Conservation (phyloP, 2,329 filamentous ascomycete genomes). For the Penicillium hordei region DNA sequence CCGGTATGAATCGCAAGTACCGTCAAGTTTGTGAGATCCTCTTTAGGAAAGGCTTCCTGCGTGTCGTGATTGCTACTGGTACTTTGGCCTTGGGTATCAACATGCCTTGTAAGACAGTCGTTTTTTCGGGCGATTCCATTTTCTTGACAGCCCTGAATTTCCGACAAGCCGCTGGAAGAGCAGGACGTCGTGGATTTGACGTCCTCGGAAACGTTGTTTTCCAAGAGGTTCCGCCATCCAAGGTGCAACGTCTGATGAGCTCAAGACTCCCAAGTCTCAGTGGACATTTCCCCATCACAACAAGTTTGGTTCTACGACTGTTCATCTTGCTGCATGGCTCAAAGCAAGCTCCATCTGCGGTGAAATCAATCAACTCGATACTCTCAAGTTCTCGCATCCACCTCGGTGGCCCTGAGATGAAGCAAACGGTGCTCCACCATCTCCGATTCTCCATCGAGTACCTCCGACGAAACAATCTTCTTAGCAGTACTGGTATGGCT, state of each 20-base stretch:
- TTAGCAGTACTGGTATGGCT: constrained; percentile 61
- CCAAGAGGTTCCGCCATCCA: constrained; percentile 60
- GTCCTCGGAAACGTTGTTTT: constrained; percentile 80
- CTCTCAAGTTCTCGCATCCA: constrained; percentile 70
- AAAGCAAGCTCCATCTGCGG: constrained; percentile 61
- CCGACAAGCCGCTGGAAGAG: constrained; percentile 72
- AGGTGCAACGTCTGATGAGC: constrained; percentile 68
- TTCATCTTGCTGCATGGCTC: constrained; percentile 68
- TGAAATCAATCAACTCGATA: constrained; percentile 63
- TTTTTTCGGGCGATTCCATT: constrained; percentile 72
- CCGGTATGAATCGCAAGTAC: constrained; percentile 76
- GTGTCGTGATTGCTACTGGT: constrained; percentile 71
- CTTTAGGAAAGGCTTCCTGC: constrained; percentile 63
- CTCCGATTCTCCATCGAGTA: constrained; percentile 80
- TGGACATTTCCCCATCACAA: constrained; percentile 76
- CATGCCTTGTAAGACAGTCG: constrained; percentile 79
- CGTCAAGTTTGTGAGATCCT: constrained; percentile 58
- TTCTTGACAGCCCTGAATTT: constrained; percentile 75
- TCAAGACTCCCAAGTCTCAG: constrained; percentile 71
- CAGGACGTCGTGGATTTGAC: constrained; percentile 77
- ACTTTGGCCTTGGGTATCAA: constrained; percentile 77
- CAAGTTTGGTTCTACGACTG: constrained; percentile 67
- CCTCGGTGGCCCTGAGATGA: constrained; percentile 66
- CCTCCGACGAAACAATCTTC: constrained; percentile 65
- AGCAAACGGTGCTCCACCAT: constrained; percentile 71